phyloP scores from a whole-genome alignment of 768 basidiomycete species.

The Amanita molliuscula region DNA sequence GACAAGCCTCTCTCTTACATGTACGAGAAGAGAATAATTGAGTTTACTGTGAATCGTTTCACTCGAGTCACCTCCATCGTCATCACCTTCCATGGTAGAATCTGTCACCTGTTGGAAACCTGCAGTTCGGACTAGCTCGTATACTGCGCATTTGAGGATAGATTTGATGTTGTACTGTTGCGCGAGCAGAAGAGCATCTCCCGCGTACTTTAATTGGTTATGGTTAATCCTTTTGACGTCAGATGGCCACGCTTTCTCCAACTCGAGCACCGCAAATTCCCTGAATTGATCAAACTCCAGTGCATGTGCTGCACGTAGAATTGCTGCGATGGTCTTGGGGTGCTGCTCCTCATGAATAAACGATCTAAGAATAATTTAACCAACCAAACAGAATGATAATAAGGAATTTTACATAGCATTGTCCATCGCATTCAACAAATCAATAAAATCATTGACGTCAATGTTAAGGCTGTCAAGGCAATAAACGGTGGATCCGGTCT shows the following conservation, averaged over 20 bases:
- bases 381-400: neutral
- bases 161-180: neutral
- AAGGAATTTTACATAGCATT: constrained; percentile 18
- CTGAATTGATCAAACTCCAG: neutral
- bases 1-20: neutral
- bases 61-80: neutral
- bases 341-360: neutral
- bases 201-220: neutral
- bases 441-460: constrained; percentile 21
- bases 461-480: constrained; percentile 10
- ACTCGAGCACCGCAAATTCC: neutral
- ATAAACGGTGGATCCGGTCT: neutral
- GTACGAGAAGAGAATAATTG: neutral
- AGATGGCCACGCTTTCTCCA: neutral
- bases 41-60: too few relatives aligned
- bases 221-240: neutral
- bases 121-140: neutral
- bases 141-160: neutral
- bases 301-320: neutral
- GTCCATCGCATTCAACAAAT: constrained; percentile 21
- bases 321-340: neutral
- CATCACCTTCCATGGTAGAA: neutral
- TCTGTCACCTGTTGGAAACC: neutral
- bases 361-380: neutral
- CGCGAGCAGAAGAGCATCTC: neutral